Conservation (phyloP, 768 basidiomycete genomes). For the Lentinula raphanica region DNA sequence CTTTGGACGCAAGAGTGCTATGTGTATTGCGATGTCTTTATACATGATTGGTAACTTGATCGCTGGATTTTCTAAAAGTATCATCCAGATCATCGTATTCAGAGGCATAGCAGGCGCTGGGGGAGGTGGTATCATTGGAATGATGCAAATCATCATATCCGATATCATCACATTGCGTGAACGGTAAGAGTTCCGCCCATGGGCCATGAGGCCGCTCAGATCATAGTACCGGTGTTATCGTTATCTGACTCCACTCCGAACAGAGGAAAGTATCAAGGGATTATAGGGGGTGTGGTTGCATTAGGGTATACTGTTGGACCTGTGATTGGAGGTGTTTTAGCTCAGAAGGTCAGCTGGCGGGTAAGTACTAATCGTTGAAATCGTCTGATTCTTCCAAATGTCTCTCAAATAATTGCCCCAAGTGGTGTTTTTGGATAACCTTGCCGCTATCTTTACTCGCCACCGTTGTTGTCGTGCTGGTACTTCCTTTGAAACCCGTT, state of each 20-base stretch:
- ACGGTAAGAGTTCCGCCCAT: conserved; percentile 30
- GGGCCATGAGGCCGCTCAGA: not conserved
- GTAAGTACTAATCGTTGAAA: conserved; percentile 28
- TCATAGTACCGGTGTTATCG: not conserved
- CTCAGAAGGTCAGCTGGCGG: conserved; percentile 59
- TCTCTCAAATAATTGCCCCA: not conserved
- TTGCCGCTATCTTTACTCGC: conserved; percentile 53
- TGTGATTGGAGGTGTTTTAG: conserved; percentile 59
- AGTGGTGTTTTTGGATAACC: conserved; percentile 78
- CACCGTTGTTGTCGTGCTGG: conserved; percentile 50
- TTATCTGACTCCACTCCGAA: not conserved
- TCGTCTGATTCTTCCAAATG: not conserved
- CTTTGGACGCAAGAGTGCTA: conserved; percentile 58
- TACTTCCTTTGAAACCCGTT: conserved; percentile 68
- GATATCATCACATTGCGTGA: conserved; percentile 70
- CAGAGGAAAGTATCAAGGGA: conserved; percentile 75
- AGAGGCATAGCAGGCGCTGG: conserved; percentile 66
- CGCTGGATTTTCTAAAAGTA: conserved; percentile 61
- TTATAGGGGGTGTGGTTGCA: conserved; percentile 53
- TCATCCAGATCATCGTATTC: conserved; percentile 65
- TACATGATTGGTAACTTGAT: conserved; percentile 64
- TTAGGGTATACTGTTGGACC: conserved; percentile 66
- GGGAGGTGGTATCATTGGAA: conserved; percentile 65
- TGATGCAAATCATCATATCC: conserved; percentile 66
- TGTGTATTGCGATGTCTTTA: conserved; percentile 52